A percentile compares a stretch with the other conserved stretches of the same genome.
Conservation (phyloP, 1,284 basidiomycete species). For the Pascua guehoae region DNA sequence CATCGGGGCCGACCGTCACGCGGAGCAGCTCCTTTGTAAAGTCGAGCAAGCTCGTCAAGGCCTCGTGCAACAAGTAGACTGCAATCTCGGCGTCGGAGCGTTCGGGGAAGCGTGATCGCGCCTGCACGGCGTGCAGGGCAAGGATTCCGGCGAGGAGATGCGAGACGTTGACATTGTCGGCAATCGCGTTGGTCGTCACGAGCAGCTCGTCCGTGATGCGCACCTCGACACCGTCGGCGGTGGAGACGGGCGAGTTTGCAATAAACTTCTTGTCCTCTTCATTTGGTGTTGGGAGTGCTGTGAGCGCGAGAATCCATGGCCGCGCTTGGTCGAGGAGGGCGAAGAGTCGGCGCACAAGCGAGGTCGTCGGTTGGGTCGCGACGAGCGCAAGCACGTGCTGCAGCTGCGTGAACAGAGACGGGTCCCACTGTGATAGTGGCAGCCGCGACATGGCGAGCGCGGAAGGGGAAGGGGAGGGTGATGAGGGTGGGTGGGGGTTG, state of each 20-base stretch:
- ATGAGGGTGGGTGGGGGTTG: conserved; percentile 1
- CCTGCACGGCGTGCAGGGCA: conserved; percentile 34
- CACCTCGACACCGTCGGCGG: conserved; percentile 30
- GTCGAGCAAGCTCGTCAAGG: conserved; percentile 29
- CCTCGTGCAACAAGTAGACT: conserved; percentile 36
- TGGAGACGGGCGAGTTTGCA: conserved; percentile 24
- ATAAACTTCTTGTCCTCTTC: conserved; percentile 36
- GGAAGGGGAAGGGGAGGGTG: neutral
- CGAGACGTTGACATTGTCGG: conserved; percentile 30
- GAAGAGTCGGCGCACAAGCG: conserved; percentile 31
- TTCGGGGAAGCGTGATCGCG: conserved; percentile 30
- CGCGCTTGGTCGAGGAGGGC: conserved; percentile 33
- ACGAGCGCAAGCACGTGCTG: conserved; percentile 36
- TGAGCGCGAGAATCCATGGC: conserved; percentile 41
- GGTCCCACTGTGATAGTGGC: conserved; percentile 38
- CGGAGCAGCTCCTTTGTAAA: conserved; percentile 35
- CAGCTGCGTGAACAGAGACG: conserved; percentile 37
- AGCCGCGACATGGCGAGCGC: conserved; percentile 23
- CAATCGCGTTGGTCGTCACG: conserved; percentile 29
- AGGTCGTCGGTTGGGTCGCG: conserved; percentile 35
- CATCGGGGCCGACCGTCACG: conserved; percentile 23
- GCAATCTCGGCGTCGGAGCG: conserved; percentile 37
- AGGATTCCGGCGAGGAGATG: conserved; percentile 38
- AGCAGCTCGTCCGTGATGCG: conserved; percentile 36
- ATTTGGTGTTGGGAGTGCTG: conserved; percentile 31